Base-by-base conservation (phyloP, 768 basidiomycete genomes). In the Boletus vermiculosoides region DNA sequence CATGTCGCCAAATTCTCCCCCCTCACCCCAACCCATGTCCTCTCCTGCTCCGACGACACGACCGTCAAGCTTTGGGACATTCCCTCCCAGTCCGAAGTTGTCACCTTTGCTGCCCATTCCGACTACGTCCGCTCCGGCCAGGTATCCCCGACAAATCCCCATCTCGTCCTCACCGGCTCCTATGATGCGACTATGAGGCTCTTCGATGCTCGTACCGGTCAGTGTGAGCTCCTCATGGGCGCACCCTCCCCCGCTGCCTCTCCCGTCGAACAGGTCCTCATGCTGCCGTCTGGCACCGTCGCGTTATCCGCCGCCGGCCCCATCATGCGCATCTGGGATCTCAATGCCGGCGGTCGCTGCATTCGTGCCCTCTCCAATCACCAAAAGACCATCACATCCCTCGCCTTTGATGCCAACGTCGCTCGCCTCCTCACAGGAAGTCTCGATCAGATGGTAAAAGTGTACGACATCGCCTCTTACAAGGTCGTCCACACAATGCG, bases 401-500 rank as follows among this genome's bases (percentile, higher is more conserved):
- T 97, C 42, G 77, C 92, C 1, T 93, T 95, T 71, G 87, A 93
- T 68, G 67, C 88, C 31, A 81, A 78, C 49, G 85, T 89, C 28
- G 83, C 84, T 62, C 83, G 94, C 37, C 80, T 98, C 2, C 77
- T 99, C 45, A 93, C 92, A 0, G 97, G 94, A 31, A 86, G 91
- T 42, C 77, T 99, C 59, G 97, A 99, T 71, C 94, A 96, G 63
- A 90, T 99, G 90, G 92, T 98, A 56, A 99, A 99, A 75, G 95
- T 98, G 34, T 99, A 98, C 75, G 96, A 98, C 72, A 86, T 95
- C 37, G 84, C 89, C 68, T 85, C 85, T 16, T 98, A 96, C 79
- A 90, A 91, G 66, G 97, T 99, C 36, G 86, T 97, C 15, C 97
- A 99, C 67, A 98, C 97, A 5, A 98, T 99, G 93, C 87, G 97